A percentile compares a stretch with the other conserved stretches of the same genome.
Evolutionary conservation across 2,329 filamentous ascomycete species (phyloP).

Genomic region (Aspergillus eucalypticola): DNA sequence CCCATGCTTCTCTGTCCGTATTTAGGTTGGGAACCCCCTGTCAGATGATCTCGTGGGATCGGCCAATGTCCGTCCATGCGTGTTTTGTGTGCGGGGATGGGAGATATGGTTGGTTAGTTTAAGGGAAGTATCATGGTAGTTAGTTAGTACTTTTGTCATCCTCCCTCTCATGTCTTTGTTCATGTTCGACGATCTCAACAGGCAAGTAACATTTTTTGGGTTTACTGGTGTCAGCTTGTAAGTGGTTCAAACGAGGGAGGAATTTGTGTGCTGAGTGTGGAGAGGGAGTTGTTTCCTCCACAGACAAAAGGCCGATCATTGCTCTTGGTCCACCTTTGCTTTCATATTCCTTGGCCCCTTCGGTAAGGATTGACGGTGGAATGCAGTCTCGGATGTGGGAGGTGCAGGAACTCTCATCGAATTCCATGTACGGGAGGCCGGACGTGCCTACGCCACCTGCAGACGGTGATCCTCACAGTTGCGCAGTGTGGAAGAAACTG

Average conservation of each 20-base stretch:
- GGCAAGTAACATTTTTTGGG: background rate
- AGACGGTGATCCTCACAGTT: background rate
- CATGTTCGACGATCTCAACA: background rate
- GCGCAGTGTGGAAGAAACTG: background rate
- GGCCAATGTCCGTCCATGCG: background rate
- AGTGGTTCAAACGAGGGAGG: background rate
- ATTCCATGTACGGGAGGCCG: background rate
- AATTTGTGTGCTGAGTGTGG: background rate
- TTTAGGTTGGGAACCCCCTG: background rate
- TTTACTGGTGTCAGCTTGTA: too few species aligned
- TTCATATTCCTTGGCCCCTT: background rate
- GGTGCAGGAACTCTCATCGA: background rate
- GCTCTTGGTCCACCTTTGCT: background rate
- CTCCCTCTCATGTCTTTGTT: background rate
- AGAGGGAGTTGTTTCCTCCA: background rate
- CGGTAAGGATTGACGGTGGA: slow-evolving; percentile 5
- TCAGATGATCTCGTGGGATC: slow-evolving; percentile 5
- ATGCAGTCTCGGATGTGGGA: background rate
- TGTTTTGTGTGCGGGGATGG: background rate
- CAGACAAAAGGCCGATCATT: background rate
- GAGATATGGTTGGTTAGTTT: background rate
- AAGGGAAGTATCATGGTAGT: background rate
- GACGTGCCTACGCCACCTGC: background rate
- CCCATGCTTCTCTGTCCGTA: background rate
- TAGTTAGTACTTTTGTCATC: background rate